Conservation (phyloP, 768 basidiomycete species). For the Mycena crocata region DNA sequence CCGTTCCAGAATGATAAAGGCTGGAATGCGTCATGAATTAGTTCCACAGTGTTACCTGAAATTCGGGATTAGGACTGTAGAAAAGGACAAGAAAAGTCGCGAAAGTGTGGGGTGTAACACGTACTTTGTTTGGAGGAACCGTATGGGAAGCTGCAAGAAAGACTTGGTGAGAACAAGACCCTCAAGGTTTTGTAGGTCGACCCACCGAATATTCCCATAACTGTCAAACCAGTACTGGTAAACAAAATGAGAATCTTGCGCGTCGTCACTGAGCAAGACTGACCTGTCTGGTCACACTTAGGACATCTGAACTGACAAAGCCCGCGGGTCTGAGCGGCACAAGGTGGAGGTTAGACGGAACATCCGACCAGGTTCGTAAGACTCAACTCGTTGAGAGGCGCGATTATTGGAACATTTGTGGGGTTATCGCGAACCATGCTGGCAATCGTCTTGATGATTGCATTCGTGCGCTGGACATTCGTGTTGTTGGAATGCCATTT, state of each 20-base stretch:
- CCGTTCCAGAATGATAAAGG: constrained; percentile 24
- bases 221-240: constrained; percentile 79
- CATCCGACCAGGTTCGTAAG: not conserved
- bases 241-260: constrained; percentile 11
- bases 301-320: constrained; percentile 62
- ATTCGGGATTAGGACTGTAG: not conserved
- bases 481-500: constrained; percentile 75
- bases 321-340: constrained; percentile 76
- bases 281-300: constrained; percentile 61
- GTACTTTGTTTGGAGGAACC: constrained; percentile 56
- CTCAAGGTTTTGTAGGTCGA: not conserved
- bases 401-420: constrained; percentile 73
- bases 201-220: constrained; percentile 77
- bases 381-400: constrained; percentile 81
- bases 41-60: constrained; percentile 21
- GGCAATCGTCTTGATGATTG: constrained; percentile 72
- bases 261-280: constrained; percentile 8
- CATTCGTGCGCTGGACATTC: constrained; percentile 75
- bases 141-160: constrained; percentile 40
- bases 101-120: too few species aligned
- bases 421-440: constrained; percentile 66
- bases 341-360: constrained; percentile 2
- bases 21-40: constrained; percentile 32
- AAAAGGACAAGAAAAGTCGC: not conserved
- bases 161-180: not conserved